phyloP scores from a whole-genome alignment of 768 basidiomycete species.

The Phylloporus arenicola region DNA sequence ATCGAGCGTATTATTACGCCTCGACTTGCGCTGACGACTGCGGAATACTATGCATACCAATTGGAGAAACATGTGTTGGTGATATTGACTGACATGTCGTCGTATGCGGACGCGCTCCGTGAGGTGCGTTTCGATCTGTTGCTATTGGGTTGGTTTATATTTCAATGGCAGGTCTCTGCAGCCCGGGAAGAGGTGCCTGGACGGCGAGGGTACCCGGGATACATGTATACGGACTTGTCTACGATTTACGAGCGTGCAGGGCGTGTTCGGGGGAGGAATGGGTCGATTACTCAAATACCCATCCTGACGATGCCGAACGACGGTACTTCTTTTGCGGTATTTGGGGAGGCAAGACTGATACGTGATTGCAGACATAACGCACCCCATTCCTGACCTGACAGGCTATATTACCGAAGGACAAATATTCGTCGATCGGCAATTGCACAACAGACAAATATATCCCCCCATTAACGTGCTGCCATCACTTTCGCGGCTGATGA shows the following conservation, averaged over 20 bases:
- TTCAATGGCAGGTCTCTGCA: constrained; percentile 64
- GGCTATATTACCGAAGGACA: constrained; percentile 99
- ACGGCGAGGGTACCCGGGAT: constrained; percentile 96
- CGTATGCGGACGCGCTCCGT: constrained; percentile 93
- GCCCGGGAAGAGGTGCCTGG: constrained; percentile 99
- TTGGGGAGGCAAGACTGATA: constrained; percentile 19
- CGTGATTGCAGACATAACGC: constrained; percentile 83
- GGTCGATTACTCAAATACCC: constrained; percentile 99
- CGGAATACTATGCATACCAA: constrained; percentile 99
- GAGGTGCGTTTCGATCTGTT: constrained; percentile 51
- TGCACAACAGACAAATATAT: constrained; percentile 96
- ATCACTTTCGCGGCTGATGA: constrained; percentile 98
- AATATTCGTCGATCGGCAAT: constrained; percentile 95
- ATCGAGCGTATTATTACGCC: constrained; percentile 99
- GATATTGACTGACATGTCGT: constrained; percentile 98
- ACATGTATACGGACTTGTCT: constrained; percentile 99
- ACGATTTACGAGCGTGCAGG: constrained; percentile 99
- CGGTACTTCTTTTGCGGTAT: constrained; percentile 48
- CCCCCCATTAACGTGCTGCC: constrained; percentile 99
- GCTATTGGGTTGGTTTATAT: constrained; percentile 6
- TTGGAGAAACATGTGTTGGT: constrained; percentile 99
- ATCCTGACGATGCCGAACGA: constrained; percentile 99
- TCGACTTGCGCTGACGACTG: constrained; percentile 94
- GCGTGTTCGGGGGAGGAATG: constrained; percentile 94
- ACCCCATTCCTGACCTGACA: constrained; percentile 98